Evolutionary conservation across 2,329 filamentous ascomycete species (phyloP).

Genomic region (Lasiodiplodia hormozganensis): DNA sequence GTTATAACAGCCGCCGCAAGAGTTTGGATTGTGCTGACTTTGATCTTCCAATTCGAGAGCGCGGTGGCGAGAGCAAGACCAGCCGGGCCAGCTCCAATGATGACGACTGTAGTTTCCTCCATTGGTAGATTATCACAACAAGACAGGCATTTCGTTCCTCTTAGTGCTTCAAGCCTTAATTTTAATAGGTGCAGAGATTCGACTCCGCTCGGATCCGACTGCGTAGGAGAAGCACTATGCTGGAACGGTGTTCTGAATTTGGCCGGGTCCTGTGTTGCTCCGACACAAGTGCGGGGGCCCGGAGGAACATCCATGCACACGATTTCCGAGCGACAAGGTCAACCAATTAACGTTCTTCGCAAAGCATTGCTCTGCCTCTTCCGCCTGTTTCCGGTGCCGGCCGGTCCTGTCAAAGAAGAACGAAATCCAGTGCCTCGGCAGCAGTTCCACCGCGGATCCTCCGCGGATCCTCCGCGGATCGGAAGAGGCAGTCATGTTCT

Average conservation of each 20-base stretch:
- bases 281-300: not conserved
- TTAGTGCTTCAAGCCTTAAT: not conserved
- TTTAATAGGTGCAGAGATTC: not conserved
- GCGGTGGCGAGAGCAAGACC: slow-evolving; percentile 57
- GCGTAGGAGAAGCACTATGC: not conserved
- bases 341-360: not conserved
- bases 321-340: not conserved
- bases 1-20: not conserved
- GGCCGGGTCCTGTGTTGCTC: not conserved
- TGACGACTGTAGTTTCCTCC: slow-evolving; percentile 55
- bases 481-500: not conserved
- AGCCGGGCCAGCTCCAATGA: slow-evolving; percentile 61
- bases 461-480: not conserved
- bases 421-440: not conserved
- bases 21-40: not conserved
- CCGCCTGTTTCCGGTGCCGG: not conserved
- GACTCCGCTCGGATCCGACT: not conserved
- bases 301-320: not conserved
- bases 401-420: not conserved
- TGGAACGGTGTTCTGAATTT: not conserved
- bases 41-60: not conserved
- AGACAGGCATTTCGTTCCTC: not conserved
- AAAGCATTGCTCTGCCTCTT: not conserved
- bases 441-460: not conserved
- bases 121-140: not conserved